phyloP scores from a whole-genome alignment of 23 red algal genomes.

The Chondrus crispus region DNA sequence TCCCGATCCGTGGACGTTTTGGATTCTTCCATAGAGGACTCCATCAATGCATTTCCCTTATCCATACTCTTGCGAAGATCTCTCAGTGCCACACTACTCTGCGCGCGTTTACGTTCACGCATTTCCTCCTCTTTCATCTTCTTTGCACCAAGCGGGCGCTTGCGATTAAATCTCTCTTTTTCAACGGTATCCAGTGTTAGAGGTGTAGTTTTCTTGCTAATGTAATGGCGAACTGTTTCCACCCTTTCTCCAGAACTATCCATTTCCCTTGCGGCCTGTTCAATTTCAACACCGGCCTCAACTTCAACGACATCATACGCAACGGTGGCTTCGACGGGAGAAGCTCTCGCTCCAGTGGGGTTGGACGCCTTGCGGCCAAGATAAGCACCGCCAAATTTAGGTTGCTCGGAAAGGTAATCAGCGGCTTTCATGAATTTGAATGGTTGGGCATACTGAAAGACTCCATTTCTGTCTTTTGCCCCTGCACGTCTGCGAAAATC shows the following conservation, averaged over 20 bases:
- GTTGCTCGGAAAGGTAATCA: background rate
- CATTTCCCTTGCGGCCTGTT: too few species aligned
- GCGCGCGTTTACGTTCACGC: too few species aligned
- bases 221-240: background rate
- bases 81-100: too few species aligned
- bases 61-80: too few species aligned
- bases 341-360: too few species aligned
- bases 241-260: background rate
- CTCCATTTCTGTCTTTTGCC: background rate
- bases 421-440: constrained; percentile 11
- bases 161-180: background rate
- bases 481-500: background rate
- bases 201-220: background rate
- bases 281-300: too few species aligned
- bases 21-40: too few species aligned
- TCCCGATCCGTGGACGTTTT: too few species aligned
- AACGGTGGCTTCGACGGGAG: too few species aligned
- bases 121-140: background rate
- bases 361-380: background rate
- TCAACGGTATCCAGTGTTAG: background rate
- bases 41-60: too few species aligned
- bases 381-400: background rate
- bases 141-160: background rate
- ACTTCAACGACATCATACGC: too few species aligned
- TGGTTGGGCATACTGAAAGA: background rate